phyloP scores from a whole-genome alignment of 1,139 yeast species.

The Blastobotrys apis region DNA sequence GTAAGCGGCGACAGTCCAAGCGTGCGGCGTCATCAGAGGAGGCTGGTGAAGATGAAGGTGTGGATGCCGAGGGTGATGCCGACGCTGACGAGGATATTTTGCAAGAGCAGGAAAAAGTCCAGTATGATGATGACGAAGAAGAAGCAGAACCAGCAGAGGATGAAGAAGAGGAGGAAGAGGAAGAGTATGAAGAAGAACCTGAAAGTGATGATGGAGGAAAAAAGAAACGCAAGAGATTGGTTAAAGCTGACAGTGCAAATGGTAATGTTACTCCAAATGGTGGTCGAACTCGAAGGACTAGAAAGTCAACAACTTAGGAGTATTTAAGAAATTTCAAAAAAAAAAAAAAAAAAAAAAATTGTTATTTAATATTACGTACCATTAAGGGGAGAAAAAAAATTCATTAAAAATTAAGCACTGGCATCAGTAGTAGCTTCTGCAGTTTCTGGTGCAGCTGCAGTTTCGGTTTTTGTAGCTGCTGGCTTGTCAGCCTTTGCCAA shows the following conservation, averaged over 20 bases:
- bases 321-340: no score
- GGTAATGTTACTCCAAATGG: slow-evolving; percentile 1
- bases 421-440: background rate
- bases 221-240: slow-evolving; percentile 5
- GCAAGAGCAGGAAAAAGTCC: slow-evolving; percentile 7
- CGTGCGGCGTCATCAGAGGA: background rate
- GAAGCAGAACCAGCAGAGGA: slow-evolving; percentile 8
- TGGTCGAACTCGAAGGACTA: slow-evolving; percentile 5
- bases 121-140: slow-evolving; percentile 16
- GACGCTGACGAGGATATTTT: slow-evolving; percentile 7
- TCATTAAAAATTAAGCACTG: background rate
- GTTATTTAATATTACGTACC: no score
- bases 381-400: background rate
- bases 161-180: slow-evolving; percentile 8
- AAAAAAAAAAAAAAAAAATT: background rate
- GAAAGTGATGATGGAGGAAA: slow-evolving; percentile 4
- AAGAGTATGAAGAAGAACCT: slow-evolving; percentile 6
- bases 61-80: no score
- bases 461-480: background rate
- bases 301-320: background rate
- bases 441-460: slow-evolving; percentile 1
- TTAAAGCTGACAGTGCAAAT: slow-evolving; percentile 5
- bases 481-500: slow-evolving; percentile 27
- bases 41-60: background rate
- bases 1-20: background rate